phyloP scores from a whole-genome alignment of 257 asterid genomes.

The Penstemon barbatus region DNA sequence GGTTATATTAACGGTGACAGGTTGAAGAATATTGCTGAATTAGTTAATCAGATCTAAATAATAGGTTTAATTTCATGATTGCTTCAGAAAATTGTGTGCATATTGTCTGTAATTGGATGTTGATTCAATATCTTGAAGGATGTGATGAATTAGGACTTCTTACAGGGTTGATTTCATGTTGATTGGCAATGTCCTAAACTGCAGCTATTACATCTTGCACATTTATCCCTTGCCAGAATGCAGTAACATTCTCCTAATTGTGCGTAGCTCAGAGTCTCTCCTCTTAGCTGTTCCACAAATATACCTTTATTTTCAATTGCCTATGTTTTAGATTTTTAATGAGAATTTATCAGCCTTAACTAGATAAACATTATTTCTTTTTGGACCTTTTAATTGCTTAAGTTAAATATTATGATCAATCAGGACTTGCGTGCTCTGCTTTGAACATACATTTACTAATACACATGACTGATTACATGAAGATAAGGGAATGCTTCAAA shows the following conservation, averaged over 20 bases:
- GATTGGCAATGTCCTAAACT: not conserved
- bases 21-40: not conserved
- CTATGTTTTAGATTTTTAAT: not conserved
- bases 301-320: no score
- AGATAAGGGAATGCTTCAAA: not conserved
- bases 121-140: not conserved
- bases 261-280: no score
- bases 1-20: not conserved
- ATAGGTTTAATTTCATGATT: not conserved
- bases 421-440: not conserved
- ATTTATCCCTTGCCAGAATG: no score
- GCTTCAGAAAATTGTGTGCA: not conserved
- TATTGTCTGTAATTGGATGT: not conserved
- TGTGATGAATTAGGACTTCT: not conserved
- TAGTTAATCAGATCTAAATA: not conserved
- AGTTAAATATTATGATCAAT: not conserved
- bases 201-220: no score
- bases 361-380: not conserved
- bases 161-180: not conserved
- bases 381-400: conserved; percentile 2
- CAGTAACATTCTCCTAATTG: no score
- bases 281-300: no score
- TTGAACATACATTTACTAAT: not conserved
- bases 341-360: not conserved
- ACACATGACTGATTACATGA: no score